Conservation (phyloP, 192 early-diverging fungal species). For the Gigaspora rosea region DNA sequence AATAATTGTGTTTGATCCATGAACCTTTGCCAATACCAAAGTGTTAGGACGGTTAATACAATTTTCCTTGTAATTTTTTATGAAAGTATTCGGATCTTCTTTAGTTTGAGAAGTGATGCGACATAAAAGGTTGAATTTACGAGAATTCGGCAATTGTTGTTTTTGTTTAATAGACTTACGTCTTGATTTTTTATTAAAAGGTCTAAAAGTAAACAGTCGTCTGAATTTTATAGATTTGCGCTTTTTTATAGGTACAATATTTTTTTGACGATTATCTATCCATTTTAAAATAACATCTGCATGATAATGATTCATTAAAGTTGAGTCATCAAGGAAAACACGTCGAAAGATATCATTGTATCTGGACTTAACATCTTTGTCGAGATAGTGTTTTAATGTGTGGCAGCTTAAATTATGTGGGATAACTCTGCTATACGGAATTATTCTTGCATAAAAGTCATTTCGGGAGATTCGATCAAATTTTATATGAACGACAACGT, state of each 20-base stretch:
- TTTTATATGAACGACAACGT: not conserved
- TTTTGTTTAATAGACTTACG: no score
- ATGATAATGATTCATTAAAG: not conserved
- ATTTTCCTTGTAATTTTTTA: not conserved
- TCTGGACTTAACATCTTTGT: not conserved
- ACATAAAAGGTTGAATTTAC: not conserved
- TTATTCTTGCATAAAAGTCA: not conserved
- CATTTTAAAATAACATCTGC: constrained; percentile 3
- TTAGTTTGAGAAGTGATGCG: not conserved
- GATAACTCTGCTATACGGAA: not conserved
- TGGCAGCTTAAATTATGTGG: not conserved
- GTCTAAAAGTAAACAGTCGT: not conserved
- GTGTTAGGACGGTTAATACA: not conserved
- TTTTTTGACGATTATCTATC: not conserved
- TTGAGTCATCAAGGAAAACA: not conserved
- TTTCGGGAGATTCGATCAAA: not conserved
- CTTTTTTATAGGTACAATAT: not conserved
- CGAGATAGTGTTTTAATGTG: not conserved
- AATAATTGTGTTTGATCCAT: not conserved
- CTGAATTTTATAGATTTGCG: not conserved
- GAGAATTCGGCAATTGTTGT: no score
- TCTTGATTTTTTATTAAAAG: not conserved
- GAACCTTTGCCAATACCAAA: not conserved
- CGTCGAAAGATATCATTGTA: not conserved
- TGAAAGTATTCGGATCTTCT: not conserved